Evolutionary conservation across 768 basidiomycete species (phyloP).

Genomic region (Boletus sp.): DNA sequence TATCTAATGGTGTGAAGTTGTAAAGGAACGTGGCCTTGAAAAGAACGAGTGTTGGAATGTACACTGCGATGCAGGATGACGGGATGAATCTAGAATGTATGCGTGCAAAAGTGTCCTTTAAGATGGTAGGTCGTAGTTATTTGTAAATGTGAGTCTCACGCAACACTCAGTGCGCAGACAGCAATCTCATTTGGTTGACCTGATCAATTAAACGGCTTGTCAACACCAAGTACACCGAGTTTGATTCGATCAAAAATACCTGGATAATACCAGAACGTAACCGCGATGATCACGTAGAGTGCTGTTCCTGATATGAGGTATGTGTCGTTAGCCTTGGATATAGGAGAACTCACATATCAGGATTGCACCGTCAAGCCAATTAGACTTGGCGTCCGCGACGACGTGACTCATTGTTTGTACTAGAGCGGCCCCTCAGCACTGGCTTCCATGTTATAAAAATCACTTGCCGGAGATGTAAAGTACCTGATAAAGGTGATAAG

Average conservation of each 20-base stretch:
- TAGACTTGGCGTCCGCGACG: conserved; percentile 77
- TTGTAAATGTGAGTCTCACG: background rate
- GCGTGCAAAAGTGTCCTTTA: background rate
- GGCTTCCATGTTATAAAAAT: conserved; percentile 35
- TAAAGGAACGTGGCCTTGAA: conserved; percentile 11
- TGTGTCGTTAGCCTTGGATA: too few species aligned
- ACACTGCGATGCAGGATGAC: conserved; percentile 15
- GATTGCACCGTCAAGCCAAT: conserved; percentile 80
- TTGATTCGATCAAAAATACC: conserved; percentile 17
- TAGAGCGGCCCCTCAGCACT: conserved; percentile 25
- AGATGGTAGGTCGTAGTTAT: conserved; percentile 4
- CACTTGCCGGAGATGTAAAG: conserved; percentile 37
- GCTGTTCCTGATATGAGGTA: conserved; percentile 35
- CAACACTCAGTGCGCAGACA: conserved; percentile 10
- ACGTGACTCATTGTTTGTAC: conserved; percentile 85
- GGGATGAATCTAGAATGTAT: conserved; percentile 3
- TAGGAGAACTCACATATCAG: conserved; percentile 55
- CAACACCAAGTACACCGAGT: background rate
- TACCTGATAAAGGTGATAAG: conserved; percentile 26
- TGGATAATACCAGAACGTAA: conserved; percentile 66
- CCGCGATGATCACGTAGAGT: conserved; percentile 68
- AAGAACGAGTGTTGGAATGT: conserved; percentile 13
- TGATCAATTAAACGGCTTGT: conserved; percentile 7
- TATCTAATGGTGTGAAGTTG: background rate
- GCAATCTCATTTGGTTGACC: conserved; percentile 25